Conservation (phyloP, 805 yeast genomes). For the Candida morakotiae region DNA sequence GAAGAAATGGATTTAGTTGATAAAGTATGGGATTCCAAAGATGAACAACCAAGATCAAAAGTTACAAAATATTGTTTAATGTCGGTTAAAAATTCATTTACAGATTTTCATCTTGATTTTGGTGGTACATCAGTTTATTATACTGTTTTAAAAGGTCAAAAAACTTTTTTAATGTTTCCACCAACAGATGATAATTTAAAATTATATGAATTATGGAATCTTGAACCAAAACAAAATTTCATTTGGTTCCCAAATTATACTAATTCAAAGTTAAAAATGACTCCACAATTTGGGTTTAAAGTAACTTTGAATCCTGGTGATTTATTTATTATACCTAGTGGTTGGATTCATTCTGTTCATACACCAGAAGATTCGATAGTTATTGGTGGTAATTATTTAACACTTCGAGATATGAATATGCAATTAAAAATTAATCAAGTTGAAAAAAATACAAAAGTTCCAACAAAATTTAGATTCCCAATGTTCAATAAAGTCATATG, state of each 20-base stretch:
- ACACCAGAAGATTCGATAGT: conserved; percentile 80
- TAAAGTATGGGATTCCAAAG: conserved; percentile 49
- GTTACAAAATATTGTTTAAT: conserved; percentile 78
- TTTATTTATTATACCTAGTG: conserved; percentile 78
- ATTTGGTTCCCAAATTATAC: conserved; percentile 60
- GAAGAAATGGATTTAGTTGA: conserved; percentile 64
- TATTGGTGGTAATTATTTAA: conserved; percentile 84
- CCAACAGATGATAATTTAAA: conserved; percentile 63
- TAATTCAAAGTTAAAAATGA: conserved; percentile 20
- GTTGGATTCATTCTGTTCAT: conserved; percentile 89
- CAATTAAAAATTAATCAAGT: conserved; percentile 61
- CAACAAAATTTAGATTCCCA: conserved; percentile 74
- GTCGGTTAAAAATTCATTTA: conserved; percentile 77
- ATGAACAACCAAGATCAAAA: conserved; percentile 42
- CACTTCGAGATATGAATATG: conserved; percentile 55
- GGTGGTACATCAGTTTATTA: conserved; percentile 92
- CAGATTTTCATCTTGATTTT: conserved; percentile 90
- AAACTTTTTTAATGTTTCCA: conserved; percentile 73
- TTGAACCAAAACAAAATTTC: conserved; percentile 54
- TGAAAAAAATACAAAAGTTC: conserved; percentile 69
- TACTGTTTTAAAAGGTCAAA: conserved; percentile 71
- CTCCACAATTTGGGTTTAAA: conserved; percentile 44
- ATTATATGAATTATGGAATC: conserved; percentile 71
- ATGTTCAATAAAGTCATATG: conserved; percentile 67
- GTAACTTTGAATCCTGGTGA: conserved; percentile 62